Percentiles rank a stretch among this genome's conserved stretches.
Conservation (phyloP, 805 yeast species). For the Priceomyces haplophilus region DNA sequence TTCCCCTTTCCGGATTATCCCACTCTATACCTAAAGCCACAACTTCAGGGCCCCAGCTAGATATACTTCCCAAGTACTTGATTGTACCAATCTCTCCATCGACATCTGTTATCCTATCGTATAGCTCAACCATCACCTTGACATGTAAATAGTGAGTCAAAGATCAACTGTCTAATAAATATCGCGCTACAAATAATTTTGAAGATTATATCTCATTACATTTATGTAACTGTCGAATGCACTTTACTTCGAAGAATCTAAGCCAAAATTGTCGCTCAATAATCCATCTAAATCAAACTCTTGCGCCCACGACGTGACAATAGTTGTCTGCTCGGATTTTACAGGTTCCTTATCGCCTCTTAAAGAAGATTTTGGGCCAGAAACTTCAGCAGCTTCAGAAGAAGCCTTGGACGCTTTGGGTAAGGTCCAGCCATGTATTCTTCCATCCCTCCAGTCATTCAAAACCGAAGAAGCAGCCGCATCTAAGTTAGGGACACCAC, state of each 20-base stretch:
- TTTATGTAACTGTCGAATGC: slow-evolving; percentile 2
- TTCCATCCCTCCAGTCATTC: slow-evolving; percentile 97
- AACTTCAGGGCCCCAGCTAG: slow-evolving; percentile 52
- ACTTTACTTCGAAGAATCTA: slow-evolving; percentile 10
- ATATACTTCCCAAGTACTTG: slow-evolving; percentile 53
- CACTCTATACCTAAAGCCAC: slow-evolving; percentile 79
- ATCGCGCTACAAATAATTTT: not conserved
- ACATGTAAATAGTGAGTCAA: not conserved
- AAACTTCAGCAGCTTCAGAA: slow-evolving; percentile 14
- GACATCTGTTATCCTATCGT: slow-evolving; percentile 25
- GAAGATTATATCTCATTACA: not conserved
- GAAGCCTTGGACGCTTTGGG: slow-evolving; percentile 52
- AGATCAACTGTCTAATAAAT: not conserved
- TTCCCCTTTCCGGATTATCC: slow-evolving; percentile 72
- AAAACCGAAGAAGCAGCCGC: slow-evolving; percentile 80
- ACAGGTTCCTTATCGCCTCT: slow-evolving; percentile 45
- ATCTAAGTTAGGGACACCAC: slow-evolving; percentile 87
- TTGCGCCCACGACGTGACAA: slow-evolving; percentile 88
- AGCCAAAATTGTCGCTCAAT: slow-evolving; percentile 48
- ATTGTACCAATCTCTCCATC: slow-evolving; percentile 61
- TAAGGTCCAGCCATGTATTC: slow-evolving; percentile 84
- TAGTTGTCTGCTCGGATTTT: slow-evolving; percentile 63
- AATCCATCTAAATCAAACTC: slow-evolving; percentile 90
- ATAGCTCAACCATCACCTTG: slow-evolving; percentile 4
- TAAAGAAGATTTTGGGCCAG: slow-evolving; percentile 36